These are phyloP conservation scores for Amylocarpus encephaloides DNA, from an alignment of 2,329 filamentous ascomycete species.

Conservation along the genomic window DNA sequence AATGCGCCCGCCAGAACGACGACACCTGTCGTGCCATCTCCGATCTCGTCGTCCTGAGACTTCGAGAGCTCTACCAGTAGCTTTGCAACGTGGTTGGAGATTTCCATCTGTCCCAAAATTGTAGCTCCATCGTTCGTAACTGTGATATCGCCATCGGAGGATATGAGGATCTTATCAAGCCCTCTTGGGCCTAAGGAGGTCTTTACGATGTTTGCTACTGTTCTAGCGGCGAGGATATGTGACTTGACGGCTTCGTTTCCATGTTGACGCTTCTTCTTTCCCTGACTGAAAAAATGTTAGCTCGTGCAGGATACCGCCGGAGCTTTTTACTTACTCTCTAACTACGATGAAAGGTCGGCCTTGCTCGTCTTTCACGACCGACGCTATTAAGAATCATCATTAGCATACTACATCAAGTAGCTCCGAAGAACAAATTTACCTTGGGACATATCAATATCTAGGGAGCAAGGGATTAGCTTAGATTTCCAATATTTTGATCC, in stretches of 20 bases:
- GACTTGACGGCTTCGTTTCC: constrained; percentile 97
- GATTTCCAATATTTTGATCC: constrained; percentile 24
- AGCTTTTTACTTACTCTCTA: constrained; percentile 68
- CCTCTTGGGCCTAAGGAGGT: constrained; percentile 92
- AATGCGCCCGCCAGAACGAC: constrained; percentile 93
- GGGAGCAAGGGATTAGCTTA: constrained; percentile 21
- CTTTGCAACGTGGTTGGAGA: constrained; percentile 97
- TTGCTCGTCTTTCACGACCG: constrained; percentile 92
- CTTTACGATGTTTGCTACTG: constrained; percentile 95
- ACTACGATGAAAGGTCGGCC: constrained; percentile 97
- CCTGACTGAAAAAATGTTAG: constrained; percentile 57
- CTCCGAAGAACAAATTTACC: constrained; percentile 47
- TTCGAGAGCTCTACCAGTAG: constrained; percentile 94
- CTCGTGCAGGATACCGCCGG: constrained; percentile 16
- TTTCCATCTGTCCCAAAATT: constrained; percentile 97
- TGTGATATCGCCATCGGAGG: constrained; percentile 96
- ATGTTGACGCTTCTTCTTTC: constrained; percentile 94
- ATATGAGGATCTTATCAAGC: constrained; percentile 98
- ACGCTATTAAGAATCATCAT: constrained; percentile 38
- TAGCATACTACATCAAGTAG: constrained; percentile 14
- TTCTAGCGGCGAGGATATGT: constrained; percentile 93
- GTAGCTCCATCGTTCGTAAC: constrained; percentile 99
- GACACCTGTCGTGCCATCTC: constrained; percentile 95
- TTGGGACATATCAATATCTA: constrained; percentile 79
- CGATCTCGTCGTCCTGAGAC: constrained; percentile 98